Base-by-base conservation (phyloP, 2,329 filamentous ascomycete genomes). In the Nannizziopsis barbatae region DNA sequence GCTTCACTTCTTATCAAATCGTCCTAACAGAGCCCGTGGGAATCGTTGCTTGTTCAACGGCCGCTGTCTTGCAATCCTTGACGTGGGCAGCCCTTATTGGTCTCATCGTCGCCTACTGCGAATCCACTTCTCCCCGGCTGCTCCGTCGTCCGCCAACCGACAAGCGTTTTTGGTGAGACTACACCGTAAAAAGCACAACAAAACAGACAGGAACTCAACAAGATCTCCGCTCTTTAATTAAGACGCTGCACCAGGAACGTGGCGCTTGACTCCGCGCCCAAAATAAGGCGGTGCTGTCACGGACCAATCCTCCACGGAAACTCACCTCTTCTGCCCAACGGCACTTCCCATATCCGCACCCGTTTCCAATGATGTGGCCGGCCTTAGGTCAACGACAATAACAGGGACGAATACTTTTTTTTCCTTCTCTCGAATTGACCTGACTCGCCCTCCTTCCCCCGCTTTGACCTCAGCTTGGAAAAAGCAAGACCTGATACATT, bases 21-120 rank as follows among this genome's bases (percentile, higher is more conserved):
- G 31, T 30, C 45, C 43, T 7, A 27, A 27, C 22, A 27, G 37
- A 38, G 42, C 36, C 40, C 35, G 49, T 46, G 44, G 44, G 27
- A 27, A 39, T 41, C 22, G 38, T 36, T 39, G 47, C 48, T 49
- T 39, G 49, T 47, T 46, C 39, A 50, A 37, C 42, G 33, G 35
- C 47, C 36, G 20, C 35, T 37, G 14, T 36, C 45, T 32, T 37
- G 14, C 40, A 41, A n/a, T 44, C 30, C 45, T 50, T 48, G 45
- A 54, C 50, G 52, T 54, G 52, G 47, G 50, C 48, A 39, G 20
- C 35, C 47, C 50, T 52, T 37, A 54, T 54, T 54, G 52, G 52
- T 50, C 52, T 48, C 35, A 41, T 40, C 46, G 33, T 45, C 45
- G 31, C 45, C 49, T 40, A 41, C 41, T 17, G 22, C 42, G 32